Evolutionary conservation across 768 basidiomycete genomes (phyloP), one percentile per base, ranked within the genome.

Genomic region (Serpula lacrymans): DNA sequence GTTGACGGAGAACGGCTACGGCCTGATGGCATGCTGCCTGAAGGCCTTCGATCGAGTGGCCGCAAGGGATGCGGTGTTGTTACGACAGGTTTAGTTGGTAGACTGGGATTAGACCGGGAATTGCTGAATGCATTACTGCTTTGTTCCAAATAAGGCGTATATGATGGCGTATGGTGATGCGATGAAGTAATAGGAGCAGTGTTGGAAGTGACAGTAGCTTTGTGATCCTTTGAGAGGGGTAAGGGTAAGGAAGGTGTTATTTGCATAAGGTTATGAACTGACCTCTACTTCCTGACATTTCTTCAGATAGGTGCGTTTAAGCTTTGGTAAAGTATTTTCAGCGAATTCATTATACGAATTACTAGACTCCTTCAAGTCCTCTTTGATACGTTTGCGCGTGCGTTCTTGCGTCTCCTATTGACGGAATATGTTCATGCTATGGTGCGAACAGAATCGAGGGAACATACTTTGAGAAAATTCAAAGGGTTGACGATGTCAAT

Each of bases 211-310:
- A 72, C 68, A 25, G 67, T 66, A 25, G 72, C 67, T 46, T 78
- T 84, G 66, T 84, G 71, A 47, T 89, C 88, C 88, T 90, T 50
- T n/a, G 12, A 29, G 11, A 35, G 34, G 53, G 36, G 47, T 45
- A 27, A n/a, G n/a, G n/a, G n/a, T n/a, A n/a, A 25, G 36, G 20
- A 17, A 29, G 32, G 14, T 6, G 16, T 22, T 27, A 30, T 28
- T n/a, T n/a, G n/a, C 12, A 17, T 12, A 34, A 28, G 16, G 33
- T 33, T 29, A 29, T 30, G 22, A 22, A 50, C 68, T 42, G 47
- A 89, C 92, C 72, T 95, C 93, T 6, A 87, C 82, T 50, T 93
- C 90, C 35, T 83, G 79, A 56, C 88, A 90, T 62, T 89, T 93
- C 67, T 83, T 89, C 17, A 77, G 61, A 57, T 96, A 96, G 29